phyloP scores from a whole-genome alignment of 805 yeast genomes.

The Lipomyces yamanashiensis region DNA sequence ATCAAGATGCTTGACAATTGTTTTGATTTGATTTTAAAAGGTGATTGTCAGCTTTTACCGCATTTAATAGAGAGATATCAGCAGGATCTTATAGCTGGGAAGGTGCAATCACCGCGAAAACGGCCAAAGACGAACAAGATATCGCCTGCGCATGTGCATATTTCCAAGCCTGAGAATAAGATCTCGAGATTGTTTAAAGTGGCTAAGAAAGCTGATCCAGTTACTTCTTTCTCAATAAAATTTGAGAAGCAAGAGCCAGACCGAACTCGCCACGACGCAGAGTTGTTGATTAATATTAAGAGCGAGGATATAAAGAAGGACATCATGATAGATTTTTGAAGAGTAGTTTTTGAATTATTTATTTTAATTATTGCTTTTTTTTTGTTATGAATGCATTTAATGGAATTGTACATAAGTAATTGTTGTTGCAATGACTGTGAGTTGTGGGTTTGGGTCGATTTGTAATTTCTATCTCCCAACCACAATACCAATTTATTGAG shows the following conservation, averaged over 20 bases:
- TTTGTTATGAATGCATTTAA: no score
- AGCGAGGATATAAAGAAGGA: no score
- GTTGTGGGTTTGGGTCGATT: no score
- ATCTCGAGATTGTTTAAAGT: slow-evolving; percentile 5
- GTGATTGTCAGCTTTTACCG: slow-evolving; percentile 67
- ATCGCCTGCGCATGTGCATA: no score
- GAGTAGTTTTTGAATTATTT: no score
- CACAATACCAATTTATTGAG: no score
- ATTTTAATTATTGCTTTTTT: no score
- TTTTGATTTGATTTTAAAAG: slow-evolving; percentile 63
- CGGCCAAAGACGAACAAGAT: neutral
- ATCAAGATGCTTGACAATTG: slow-evolving; percentile 54
- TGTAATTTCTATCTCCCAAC: no score
- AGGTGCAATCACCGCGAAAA: neutral
- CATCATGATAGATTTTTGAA: no score
- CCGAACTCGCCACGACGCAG: neutral
- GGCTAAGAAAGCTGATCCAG: neutral
- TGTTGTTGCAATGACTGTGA: no score
- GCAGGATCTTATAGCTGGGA: neutral
- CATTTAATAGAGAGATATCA: slow-evolving; percentile 35
- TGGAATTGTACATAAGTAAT: no score
- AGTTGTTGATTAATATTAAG: neutral
- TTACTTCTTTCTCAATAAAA: neutral
- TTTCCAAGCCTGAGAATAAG: neutral
- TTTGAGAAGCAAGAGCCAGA: neutral